phyloP scores from a whole-genome alignment of 163 green algal species.

The Volvox carteri region DNA sequence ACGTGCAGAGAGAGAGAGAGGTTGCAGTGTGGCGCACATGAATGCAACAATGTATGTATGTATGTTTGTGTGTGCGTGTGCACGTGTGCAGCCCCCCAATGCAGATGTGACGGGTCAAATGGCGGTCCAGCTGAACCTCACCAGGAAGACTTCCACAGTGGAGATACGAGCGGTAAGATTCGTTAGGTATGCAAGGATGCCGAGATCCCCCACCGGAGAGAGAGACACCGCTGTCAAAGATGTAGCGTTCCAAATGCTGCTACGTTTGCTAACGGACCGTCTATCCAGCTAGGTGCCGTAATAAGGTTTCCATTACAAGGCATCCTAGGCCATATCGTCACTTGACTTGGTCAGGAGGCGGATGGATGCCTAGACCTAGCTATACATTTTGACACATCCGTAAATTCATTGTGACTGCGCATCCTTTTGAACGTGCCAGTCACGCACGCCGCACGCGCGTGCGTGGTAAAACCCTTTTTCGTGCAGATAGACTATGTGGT shows the following conservation, averaged over 20 bases:
- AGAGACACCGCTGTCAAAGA: not conserved
- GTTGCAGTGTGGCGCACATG: too few species aligned
- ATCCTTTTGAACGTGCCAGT: too few species aligned
- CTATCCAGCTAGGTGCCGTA: not conserved
- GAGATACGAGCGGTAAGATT: not conserved
- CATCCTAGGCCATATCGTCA: not conserved
- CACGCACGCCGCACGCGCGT: too few species aligned
- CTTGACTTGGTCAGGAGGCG: not conserved
- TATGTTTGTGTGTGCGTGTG: too few species aligned
- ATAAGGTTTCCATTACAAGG: not conserved
- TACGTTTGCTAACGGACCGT: too few species aligned
- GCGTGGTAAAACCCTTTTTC: too few species aligned
- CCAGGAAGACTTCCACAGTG: not conserved
- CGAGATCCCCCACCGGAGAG: not conserved
- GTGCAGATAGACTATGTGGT: not conserved
- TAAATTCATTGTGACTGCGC: not conserved
- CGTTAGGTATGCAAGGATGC: not conserved
- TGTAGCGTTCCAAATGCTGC: too few species aligned
- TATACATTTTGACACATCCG: not conserved
- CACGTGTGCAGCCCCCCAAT: not conserved
- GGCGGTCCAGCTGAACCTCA: not conserved
- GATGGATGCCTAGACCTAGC: not conserved
- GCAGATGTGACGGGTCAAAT: not conserved
- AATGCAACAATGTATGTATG: not conserved
- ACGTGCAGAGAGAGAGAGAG: too few species aligned